A percentile compares a stretch with the other conserved stretches of the same genome.
Conservation (phyloP, 169 alveolate genomes). For the Plasmodium gallinaceum region DNA sequence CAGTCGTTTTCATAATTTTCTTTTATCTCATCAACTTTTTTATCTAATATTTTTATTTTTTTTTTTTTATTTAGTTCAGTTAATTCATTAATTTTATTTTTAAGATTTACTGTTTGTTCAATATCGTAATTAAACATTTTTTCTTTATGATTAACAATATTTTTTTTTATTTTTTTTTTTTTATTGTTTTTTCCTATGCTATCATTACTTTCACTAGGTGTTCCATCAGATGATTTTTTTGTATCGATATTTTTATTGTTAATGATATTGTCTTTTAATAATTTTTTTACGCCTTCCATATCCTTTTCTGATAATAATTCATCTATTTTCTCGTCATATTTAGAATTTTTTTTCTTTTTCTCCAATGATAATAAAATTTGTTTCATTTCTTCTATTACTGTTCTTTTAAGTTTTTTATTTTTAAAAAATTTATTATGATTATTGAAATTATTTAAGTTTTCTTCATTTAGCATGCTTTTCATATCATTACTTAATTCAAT, state of each 20-base stretch:
- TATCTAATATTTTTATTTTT: not conserved
- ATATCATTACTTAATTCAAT: not conserved
- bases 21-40: not conserved
- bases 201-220: not conserved
- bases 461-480: too few species aligned
- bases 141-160: not conserved
- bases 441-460: not conserved
- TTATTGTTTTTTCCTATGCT: not conserved
- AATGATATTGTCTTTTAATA: not conserved
- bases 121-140: not conserved
- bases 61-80: not conserved
- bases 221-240: not conserved
- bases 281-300: too few species aligned
- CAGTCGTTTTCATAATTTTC: too few species aligned
- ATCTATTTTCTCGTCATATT: constrained; percentile 2
- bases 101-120: not conserved
- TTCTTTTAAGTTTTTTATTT: constrained; percentile 18
- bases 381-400: constrained; percentile 20
- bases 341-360: constrained; percentile 1
- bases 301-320: not conserved
- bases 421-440: not conserved
- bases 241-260: not conserved
- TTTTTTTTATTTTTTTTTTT: not conserved
- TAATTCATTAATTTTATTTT: not conserved
- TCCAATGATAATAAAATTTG: constrained; percentile 8